Conservation (phyloP, 2,329 filamentous ascomycete genomes). For the Calonectria pauciramosa region DNA sequence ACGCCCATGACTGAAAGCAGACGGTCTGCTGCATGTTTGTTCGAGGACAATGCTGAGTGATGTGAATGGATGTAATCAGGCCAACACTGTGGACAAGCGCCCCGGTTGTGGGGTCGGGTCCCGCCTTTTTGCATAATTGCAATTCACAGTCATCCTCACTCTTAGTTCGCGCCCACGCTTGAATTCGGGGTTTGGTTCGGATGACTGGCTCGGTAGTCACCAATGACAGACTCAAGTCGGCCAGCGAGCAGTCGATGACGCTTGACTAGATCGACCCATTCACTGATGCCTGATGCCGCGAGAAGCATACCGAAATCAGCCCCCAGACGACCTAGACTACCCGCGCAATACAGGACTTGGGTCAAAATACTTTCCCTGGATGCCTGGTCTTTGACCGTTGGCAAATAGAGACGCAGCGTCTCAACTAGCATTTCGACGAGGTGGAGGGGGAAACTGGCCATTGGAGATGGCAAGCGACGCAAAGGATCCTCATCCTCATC, state of each 20-base stretch:
- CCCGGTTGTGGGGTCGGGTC: constrained; percentile 35
- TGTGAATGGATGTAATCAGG: constrained; percentile 39
- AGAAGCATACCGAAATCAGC: constrained; percentile 94
- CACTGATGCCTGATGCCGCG: constrained; percentile 68
- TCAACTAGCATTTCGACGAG: constrained; percentile 85
- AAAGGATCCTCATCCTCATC: constrained; percentile 51
- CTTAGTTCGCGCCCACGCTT: constrained; percentile 20
- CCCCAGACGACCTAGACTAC: constrained; percentile 88
- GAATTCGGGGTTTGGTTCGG: constrained; percentile 20
- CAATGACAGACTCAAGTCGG: constrained; percentile 78
- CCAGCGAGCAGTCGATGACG: constrained; percentile 89
- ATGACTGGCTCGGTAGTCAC: constrained; percentile 57
- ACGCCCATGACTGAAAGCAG: constrained; percentile 42
- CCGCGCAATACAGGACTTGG: constrained; percentile 93
- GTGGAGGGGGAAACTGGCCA: constrained; percentile 88
- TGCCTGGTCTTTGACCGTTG: constrained; percentile 83
- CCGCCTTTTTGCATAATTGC: constrained; percentile 43
- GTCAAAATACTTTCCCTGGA: constrained; percentile 90
- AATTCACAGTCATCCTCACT: constrained; percentile 19
- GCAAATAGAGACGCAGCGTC: constrained; percentile 82
- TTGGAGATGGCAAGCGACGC: constrained; percentile 78
- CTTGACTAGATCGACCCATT: constrained; percentile 92
- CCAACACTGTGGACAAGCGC: constrained; percentile 20
- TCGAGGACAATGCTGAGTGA: constrained; percentile 35
- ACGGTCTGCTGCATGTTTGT: constrained; percentile 37